These are phyloP conservation scores for Kwoniella heveanensis DNA, from an alignment of 768 basidiomycete genomes.

Conservation along the genomic window DNA sequence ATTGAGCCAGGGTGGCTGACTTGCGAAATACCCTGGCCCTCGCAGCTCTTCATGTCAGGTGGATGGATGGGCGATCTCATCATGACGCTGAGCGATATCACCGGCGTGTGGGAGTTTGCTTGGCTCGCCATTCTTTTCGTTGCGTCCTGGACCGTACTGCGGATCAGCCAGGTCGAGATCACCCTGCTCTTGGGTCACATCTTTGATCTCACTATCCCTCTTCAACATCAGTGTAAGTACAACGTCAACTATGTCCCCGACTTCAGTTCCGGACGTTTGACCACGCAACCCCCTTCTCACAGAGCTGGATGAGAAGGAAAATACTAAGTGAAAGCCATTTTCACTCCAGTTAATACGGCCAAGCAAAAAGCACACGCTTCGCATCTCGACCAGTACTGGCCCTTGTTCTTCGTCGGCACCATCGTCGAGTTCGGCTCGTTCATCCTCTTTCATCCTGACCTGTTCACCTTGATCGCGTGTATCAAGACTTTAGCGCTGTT, in stretches of 20 bases:
- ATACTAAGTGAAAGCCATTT: too few species aligned
- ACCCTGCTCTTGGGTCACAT: conserved; percentile 18
- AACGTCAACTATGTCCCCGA: too few species aligned
- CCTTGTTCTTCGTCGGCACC: conserved; percentile 27
- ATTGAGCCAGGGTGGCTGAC: too few species aligned
- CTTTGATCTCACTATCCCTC: conserved; percentile 25
- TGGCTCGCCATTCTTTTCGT: conserved; percentile 21
- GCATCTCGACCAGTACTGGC: conserved; percentile 45
- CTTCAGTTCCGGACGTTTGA: too few species aligned
- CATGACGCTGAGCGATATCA: conserved; percentile 15
- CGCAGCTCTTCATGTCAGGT: conserved; percentile 21
- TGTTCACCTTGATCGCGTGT: conserved; percentile 42
- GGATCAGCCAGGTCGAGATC: conserved; percentile 17
- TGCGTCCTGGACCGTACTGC: conserved; percentile 17
- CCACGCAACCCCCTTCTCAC: too few species aligned
- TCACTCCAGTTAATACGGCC: conserved; percentile 1
- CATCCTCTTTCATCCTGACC: conserved; percentile 38
- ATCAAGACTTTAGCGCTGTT: conserved; percentile 38
- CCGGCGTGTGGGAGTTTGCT: conserved; percentile 26
- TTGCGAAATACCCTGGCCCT: too few species aligned
- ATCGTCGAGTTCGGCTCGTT: conserved; percentile 28
- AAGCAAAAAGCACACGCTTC: conserved; percentile 8
- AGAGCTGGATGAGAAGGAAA: too few species aligned
- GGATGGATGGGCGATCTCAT: conserved; percentile 27
- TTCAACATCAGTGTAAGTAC: conserved; percentile 30